Evolutionary conservation across 345 rosid species (phyloP), one percentile per base, ranked within the genome.

Genomic region (Corchorus capsularis): DNA sequence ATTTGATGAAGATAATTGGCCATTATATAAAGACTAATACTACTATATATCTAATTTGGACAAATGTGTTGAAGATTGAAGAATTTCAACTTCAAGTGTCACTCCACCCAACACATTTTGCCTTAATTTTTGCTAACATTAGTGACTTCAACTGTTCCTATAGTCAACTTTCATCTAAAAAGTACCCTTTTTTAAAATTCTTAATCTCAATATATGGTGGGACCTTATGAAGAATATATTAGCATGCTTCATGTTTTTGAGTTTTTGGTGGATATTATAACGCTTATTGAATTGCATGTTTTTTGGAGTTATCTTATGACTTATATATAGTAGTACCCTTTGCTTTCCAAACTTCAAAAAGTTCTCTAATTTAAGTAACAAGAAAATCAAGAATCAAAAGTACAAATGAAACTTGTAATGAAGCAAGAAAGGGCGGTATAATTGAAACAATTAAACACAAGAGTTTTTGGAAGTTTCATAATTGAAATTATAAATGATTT

Each of bases 1-100:
- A 3, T 46, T 68, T 47, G 67, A 69, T 77, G 63, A 57, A 63
- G 6, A 74, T 54, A 74, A 74, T 69, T 69, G 76, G 54, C 16
- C 73, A 55, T 4, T 16, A 39, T 27, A 27, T 27, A 27, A 27
- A 27, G 27, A 27, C 27, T 27, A 27, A 27, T 27, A 27, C 27
- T 27, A 62, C 0, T 41, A 0, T 10, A 59, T 8, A 9, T 41
- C 1, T 39, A 7, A 15, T 45, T 17, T 50, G 8, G 19, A 64
- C n/a, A 74, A 37, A 7, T 39, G 43, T 6, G 62, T 27, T 27
- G 27, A 27, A 27, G 27, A 27, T 27, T 39, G 43, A 59, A 45
- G 62, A 71, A 13, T 45, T 78, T 78, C 71, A 59, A 72, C 78
- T 5, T 20, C 72, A 46, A 3, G 57, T 52, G 47, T 65, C 65